Evolutionary conservation across 163 green algal genomes (phyloP).

Genomic region (Chloromonas sp.): DNA sequence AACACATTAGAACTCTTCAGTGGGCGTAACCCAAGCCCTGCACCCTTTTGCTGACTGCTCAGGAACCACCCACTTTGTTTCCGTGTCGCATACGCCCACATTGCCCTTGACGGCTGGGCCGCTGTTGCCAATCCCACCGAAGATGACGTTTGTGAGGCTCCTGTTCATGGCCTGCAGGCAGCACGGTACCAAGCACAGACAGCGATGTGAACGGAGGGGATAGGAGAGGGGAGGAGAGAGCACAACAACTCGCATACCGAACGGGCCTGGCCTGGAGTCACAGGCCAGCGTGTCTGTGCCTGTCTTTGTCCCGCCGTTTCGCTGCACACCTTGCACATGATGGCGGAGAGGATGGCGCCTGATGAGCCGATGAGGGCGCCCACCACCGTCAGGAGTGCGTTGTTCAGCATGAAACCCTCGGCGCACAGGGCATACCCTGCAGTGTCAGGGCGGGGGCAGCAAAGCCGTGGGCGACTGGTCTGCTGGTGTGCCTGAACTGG

Average conservation of each 20-base stretch:
- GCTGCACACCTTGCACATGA: constrained; percentile 85
- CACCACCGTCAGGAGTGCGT: constrained; percentile 61
- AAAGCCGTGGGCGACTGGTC: too few relatives aligned
- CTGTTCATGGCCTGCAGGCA: constrained; percentile 80
- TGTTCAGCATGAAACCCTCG: constrained; percentile 91
- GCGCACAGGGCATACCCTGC: constrained; percentile 71
- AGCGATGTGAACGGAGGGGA: neutral
- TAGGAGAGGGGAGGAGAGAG: too few relatives aligned
- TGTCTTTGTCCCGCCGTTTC: neutral
- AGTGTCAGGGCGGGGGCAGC: too few relatives aligned
- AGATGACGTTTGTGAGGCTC: constrained; percentile 82
- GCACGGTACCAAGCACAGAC: neutral
- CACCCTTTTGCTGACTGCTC: constrained; percentile 1
- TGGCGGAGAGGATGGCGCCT: constrained; percentile 87
- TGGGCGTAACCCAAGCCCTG: too few relatives aligned
- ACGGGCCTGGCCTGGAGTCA: too few relatives aligned
- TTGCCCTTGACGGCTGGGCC: constrained; percentile 18
- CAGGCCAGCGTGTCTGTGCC: neutral
- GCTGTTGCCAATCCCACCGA: constrained; percentile 68
- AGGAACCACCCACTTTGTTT: neutral
- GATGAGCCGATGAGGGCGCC: constrained; percentile 84
- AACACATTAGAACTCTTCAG: too few relatives aligned
- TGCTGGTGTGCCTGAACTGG: too few relatives aligned
- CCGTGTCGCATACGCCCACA: constrained; percentile 2
- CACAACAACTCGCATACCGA: too few relatives aligned